These are phyloP conservation scores for Malus hybrid DNA, from an alignment of 331 rosid species.

Conservation along the genomic window DNA sequence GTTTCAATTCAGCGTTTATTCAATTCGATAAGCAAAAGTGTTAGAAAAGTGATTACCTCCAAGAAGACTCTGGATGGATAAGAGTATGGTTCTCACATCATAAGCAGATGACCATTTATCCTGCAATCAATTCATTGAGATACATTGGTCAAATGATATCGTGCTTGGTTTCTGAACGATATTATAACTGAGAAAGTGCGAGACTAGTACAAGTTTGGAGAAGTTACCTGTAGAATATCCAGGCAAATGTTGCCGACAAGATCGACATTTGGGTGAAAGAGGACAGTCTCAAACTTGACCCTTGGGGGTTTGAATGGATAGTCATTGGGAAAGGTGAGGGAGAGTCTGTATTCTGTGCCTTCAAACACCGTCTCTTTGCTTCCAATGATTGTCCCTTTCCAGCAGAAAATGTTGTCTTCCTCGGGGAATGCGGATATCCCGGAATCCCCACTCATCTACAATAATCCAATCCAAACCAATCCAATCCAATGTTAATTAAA, in stretches of 20 bases:
- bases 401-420: slow-evolving; percentile 86
- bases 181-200: too few species aligned
- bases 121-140: slow-evolving; percentile 18
- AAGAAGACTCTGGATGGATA: slow-evolving; percentile 91
- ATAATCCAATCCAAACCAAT: not conserved
- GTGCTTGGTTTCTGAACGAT: too few species aligned
- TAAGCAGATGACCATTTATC: slow-evolving; percentile 99
- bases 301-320: slow-evolving; percentile 94
- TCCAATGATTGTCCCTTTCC: slow-evolving; percentile 96
- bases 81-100: slow-evolving; percentile 86
- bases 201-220: too few species aligned
- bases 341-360: slow-evolving; percentile 77
- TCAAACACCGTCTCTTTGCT: slow-evolving; percentile 89
- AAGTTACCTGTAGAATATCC: slow-evolving; percentile 92
- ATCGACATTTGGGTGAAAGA: slow-evolving; percentile 94
- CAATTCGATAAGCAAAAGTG: too few species aligned
- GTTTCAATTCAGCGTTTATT: too few species aligned
- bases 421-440: slow-evolving; percentile 91
- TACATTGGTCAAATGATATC: not conserved
- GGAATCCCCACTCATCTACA: slow-evolving; percentile 86
- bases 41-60: slow-evolving; percentile 49
- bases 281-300: slow-evolving; percentile 77
- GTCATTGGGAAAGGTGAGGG: slow-evolving; percentile 74
- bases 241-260: slow-evolving; percentile 77
- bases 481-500: not conserved